These are phyloP conservation scores for Eucalyptus marginata DNA, from an alignment of 345 rosid species.

Conservation along the genomic window DNA sequence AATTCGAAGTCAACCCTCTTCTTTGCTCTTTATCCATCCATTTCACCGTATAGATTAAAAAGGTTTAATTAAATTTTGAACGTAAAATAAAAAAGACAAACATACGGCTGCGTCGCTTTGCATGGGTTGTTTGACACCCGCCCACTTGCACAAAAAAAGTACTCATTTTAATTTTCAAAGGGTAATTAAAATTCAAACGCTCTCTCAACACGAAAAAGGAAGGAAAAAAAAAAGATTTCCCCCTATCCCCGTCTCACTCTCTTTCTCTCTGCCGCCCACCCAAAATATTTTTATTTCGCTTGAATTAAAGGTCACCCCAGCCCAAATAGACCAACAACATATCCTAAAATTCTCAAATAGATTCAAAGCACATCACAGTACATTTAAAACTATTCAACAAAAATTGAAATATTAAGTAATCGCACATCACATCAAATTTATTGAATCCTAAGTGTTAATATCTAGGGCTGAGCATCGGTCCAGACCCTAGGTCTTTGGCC, in stretches of 20 bases:
- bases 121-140: neutral
- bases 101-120: neutral
- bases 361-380: fast-evolving
- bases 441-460: too few relatives aligned
- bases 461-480: too few relatives aligned
- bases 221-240: neutral
- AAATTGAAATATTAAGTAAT: neutral
- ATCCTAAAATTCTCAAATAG: neutral
- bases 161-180: neutral
- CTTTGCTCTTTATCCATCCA: neutral
- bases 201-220: fast-evolving
- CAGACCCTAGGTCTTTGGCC: too few relatives aligned
- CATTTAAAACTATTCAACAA: too few relatives aligned
- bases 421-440: fast-evolving
- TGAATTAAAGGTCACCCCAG: too few relatives aligned
- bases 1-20: neutral
- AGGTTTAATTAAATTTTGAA: too few relatives aligned
- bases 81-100: neutral
- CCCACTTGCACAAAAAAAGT: neutral
- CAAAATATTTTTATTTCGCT: neutral
- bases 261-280: too few relatives aligned
- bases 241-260: too few relatives aligned
- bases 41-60: neutral
- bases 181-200: neutral
- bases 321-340: neutral